Base-by-base conservation (phyloP, 2,329 filamentous ascomycete genomes). In the Botrytis medusae region DNA sequence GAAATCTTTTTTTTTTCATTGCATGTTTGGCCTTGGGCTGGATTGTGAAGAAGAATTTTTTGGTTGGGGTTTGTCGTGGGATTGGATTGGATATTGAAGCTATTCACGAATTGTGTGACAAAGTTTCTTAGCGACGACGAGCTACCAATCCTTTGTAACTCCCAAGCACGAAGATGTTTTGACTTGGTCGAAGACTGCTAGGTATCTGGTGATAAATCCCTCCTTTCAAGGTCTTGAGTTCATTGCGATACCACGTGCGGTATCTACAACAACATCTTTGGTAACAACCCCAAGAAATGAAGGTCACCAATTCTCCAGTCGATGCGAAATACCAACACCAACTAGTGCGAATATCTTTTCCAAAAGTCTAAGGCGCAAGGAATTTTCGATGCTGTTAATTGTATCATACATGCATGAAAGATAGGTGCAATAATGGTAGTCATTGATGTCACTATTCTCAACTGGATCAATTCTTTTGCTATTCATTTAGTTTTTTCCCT, bases 1-100 rank as follows among this genome's bases (percentile, higher is more conserved):
- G 20, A 29, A 40, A 16, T 75, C 20, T 48, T 48, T 80, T 77
- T 85, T 85, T 89, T 89, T 89, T 88, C 86, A 84, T 87, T 88
- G 80, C 83, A 61, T 9, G 34, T 29, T 42, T 61, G 67, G 67
- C 67, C 14, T 61, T 10, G 25, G 9, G 51, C 64, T 67, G 51
- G n/a, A n/a, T 32, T 61, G 51, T 46, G 37, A 61, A 57, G 67
- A 59, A 57, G 51, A 32, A 25, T n/a, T 2, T 25, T 20, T 20
- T 54, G 20, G 22, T 5, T 25, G 46, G 22, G 25, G 2, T 37
- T 37, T 4, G 34, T 37, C 1, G 34, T 37, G 9, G 54, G 32
- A n/a, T 61, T 22, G 1, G 4, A 16, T 16, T 34, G 22, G 16
- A 9, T 59, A 12, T 59, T 59, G 57, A 54, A 18, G 25, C 5